A percentile compares a stretch with the other conserved stretches of the same genome.
phyloP scores from a whole-genome alignment of 2,329 filamentous ascomycete species.

The Ophiocordyceps australis region DNA sequence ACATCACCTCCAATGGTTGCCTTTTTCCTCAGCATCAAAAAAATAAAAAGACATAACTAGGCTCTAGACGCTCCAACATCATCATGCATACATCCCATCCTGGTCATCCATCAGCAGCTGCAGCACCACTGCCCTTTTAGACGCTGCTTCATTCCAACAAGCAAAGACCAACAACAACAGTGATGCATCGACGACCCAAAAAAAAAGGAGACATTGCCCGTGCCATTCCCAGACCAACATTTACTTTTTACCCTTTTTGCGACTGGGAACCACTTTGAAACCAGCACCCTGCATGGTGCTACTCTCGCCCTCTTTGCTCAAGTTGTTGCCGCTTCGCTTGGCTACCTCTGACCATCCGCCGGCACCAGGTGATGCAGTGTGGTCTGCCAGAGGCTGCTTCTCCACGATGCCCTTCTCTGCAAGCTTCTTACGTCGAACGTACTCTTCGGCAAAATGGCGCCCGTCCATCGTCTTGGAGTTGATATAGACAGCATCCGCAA shows the following conservation, averaged over 20 bases:
- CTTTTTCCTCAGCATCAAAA: too few relatives aligned
- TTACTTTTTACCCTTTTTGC: constrained; percentile 80
- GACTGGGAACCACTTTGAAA: constrained; percentile 81
- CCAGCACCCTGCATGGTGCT: constrained; percentile 28
- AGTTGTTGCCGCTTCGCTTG: constrained; percentile 55
- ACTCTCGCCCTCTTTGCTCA: constrained; percentile 22
- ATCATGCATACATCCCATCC: too few relatives aligned
- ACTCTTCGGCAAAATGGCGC: constrained; percentile 86
- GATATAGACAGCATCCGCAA: constrained; percentile 78
- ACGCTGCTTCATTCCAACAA: too few relatives aligned
- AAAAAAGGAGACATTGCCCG: too few relatives aligned
- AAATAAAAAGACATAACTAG: too few relatives aligned
- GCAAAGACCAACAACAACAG: too few relatives aligned
- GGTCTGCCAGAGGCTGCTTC: constrained; percentile 42
- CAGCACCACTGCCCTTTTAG: too few relatives aligned
- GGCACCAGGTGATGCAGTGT: constrained; percentile 21
- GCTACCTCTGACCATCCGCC: constrained; percentile 94
- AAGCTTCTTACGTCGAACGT: constrained; percentile 78
- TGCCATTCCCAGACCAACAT: too few relatives aligned
- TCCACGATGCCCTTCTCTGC: constrained; percentile 84
- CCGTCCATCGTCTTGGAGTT: constrained; percentile 82
- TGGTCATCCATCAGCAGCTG: too few relatives aligned
- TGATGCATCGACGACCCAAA: too few relatives aligned
- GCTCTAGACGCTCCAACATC: too few relatives aligned
- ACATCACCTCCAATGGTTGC: too few relatives aligned